Evolutionary conservation across 2,329 filamentous ascomycete genomes (phyloP), one percentile per base, ranked within the genome.

Genomic region (Talaromyces sp.): DNA sequence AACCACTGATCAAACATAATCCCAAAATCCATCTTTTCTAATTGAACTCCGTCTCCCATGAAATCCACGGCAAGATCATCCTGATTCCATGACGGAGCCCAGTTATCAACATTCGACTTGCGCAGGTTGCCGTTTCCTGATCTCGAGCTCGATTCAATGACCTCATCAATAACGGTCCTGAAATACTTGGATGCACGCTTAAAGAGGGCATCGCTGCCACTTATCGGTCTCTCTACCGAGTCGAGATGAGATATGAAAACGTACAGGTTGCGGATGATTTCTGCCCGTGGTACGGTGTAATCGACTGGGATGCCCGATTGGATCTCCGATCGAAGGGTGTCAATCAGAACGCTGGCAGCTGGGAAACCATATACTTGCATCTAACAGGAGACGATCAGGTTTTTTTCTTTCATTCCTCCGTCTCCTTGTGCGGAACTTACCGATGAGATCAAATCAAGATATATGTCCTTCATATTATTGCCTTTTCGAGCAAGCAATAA

Each of bases 1-100:
- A 64, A n/a, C 54, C 62, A 59, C 45, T 64, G 62, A 60, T 60
- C 62, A 64, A 64, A 60, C 33, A 60, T 24, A 5, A 63, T 63
- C 11, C 62, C 35, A 27, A 60, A 64, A 60, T 64, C 33, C 22
- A 64, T 47, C 11, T 27, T 22, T 0, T 64, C 62, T 9, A 60
- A 9, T 19, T 49, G 47, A 52, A 13, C 16, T 31, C 13, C 50
- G 33, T 50, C 35, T 1, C 47, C 16, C 1, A 64, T 33, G 31
- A 60, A 60, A 54, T 60, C 37, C 14, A 16, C 19, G 11, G 16
- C 11, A 37, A 24, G 7, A 6, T 27, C 33, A 6, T 52, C 45
- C 45, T 60, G 19, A 35, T 60, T 24, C 24, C 13, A 59, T 19
- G 16, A 9, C 3, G 45, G 1, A 8, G 8, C 14, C 13, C 8